Conservation (phyloP, 139 green algal species). For the Chlorella sp. region DNA sequence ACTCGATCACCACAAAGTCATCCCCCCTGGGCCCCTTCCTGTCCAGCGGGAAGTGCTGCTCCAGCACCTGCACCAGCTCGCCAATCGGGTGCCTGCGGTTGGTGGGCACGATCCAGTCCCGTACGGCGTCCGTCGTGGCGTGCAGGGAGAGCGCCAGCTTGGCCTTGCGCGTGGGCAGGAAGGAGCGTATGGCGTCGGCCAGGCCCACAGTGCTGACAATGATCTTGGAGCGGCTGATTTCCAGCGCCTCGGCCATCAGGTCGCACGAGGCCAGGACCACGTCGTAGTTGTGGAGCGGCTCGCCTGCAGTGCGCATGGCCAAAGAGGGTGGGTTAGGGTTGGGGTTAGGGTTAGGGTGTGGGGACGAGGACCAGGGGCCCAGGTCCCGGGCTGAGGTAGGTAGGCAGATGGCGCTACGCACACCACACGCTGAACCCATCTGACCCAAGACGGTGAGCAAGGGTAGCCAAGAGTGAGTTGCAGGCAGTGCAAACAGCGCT, state of each 20-base stretch:
- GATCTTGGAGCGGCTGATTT: conserved; percentile 70
- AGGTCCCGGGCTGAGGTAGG: too few species aligned
- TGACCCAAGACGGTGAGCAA: too few species aligned
- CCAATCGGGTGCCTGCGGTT: conserved; percentile 64
- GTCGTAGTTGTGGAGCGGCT: conserved; percentile 77
- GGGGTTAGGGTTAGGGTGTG: too few species aligned
- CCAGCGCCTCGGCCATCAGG: conserved; percentile 65
- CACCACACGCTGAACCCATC: too few species aligned
- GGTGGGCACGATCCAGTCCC: conserved; percentile 81
- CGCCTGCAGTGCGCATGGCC: too few species aligned
- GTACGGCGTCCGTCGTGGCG: conserved; percentile 77
- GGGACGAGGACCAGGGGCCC: too few species aligned
- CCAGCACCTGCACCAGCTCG: conserved; percentile 17
- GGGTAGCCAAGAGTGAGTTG: too few species aligned
- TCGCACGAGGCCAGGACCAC: conserved; percentile 62
- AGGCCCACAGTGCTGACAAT: conserved; percentile 88
- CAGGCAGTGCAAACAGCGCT: too few species aligned
- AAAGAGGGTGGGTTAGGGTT: too few species aligned
- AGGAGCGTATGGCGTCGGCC: conserved; percentile 62
- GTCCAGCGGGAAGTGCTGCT: conserved; percentile 22
- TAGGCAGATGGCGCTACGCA: too few species aligned
- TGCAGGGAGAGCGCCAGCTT: conserved; percentile 86
- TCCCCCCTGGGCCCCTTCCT: background rate
- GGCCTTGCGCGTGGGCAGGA: conserved; percentile 30
- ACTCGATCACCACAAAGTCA: conserved; percentile 79